phyloP scores from a whole-genome alignment of 208 protist genomes.

The Leishmania martiniquensis region DNA sequence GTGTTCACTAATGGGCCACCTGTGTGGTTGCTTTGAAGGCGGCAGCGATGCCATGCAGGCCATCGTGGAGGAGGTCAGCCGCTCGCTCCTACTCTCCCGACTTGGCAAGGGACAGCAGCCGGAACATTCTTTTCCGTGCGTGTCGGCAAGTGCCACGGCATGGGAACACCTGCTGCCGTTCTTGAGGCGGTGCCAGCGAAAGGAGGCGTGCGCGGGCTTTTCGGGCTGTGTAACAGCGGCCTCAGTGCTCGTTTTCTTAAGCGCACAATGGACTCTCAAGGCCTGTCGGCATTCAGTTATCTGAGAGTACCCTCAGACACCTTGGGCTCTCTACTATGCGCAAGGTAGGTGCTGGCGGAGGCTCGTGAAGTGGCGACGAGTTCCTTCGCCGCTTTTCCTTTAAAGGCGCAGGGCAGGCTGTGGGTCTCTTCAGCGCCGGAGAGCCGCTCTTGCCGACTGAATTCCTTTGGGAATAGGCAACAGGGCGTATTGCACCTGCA shows the following conservation, averaged over 20 bases:
- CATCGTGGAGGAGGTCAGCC: slow-evolving; percentile 42
- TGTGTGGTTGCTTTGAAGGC: slow-evolving; percentile 50
- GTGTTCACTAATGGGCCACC: slow-evolving; percentile 35
- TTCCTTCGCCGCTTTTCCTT: slow-evolving; percentile 26
- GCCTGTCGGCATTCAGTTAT: slow-evolving; percentile 38
- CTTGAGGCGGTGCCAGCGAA: slow-evolving; percentile 29
- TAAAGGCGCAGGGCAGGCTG: slow-evolving; percentile 16
- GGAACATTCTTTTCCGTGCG: slow-evolving; percentile 51
- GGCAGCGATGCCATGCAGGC: slow-evolving; percentile 28
- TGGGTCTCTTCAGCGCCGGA: slow-evolving; percentile 26
- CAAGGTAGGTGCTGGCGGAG: slow-evolving; percentile 31
- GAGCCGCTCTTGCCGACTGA: no score
- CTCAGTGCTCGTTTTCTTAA: background rate
- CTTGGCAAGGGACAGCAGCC: slow-evolving; percentile 51
- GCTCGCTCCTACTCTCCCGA: slow-evolving; percentile 39
- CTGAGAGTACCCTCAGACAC: slow-evolving; percentile 16
- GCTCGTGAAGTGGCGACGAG: slow-evolving; percentile 28
- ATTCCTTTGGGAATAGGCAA: no score
- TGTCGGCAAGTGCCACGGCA: slow-evolving; percentile 43
- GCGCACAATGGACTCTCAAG: slow-evolving; percentile 9
- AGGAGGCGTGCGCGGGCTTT: slow-evolving; percentile 27
- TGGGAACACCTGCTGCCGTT: slow-evolving; percentile 3
- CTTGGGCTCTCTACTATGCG: slow-evolving; percentile 26
- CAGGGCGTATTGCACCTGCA: no score
- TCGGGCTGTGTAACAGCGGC: slow-evolving; percentile 1